phyloP scores from a whole-genome alignment of 2,329 filamentous ascomycete genomes.

The Westerdykella ornata region DNA sequence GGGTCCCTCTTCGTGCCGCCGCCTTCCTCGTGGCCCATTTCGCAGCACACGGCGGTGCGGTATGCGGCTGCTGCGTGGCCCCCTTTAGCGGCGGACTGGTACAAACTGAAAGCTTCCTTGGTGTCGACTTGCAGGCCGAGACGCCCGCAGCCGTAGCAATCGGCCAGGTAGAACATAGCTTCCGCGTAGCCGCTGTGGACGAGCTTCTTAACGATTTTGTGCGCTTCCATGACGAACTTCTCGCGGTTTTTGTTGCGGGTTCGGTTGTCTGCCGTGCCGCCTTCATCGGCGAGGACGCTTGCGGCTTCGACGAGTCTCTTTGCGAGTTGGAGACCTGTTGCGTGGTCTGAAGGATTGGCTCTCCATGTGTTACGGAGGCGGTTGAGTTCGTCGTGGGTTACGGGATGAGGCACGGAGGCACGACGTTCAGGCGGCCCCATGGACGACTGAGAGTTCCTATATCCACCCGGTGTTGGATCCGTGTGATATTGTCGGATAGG shows the following conservation, averaged over 20 bases:
- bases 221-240: slow-evolving; percentile 74
- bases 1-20: slow-evolving; percentile 88
- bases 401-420: slow-evolving; percentile 43
- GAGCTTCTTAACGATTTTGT: slow-evolving; percentile 88
- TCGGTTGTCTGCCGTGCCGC: slow-evolving; percentile 62
- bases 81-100: slow-evolving; percentile 86
- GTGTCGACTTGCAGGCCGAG: slow-evolving; percentile 74
- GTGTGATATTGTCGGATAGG: slow-evolving; percentile 50
- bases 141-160: slow-evolving; percentile 75
- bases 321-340: slow-evolving; percentile 64
- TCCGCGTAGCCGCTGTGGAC: slow-evolving; percentile 65
- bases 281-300: slow-evolving; percentile 69
- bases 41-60: slow-evolving; percentile 91
- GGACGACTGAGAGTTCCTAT: slow-evolving; percentile 17
- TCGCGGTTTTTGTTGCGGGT: slow-evolving; percentile 62
- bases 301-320: slow-evolving; percentile 84
- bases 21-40: slow-evolving; percentile 89
- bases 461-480: slow-evolving; percentile 35
- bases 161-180: slow-evolving; percentile 90
- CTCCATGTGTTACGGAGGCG: slow-evolving; percentile 63
- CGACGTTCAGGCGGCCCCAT: slow-evolving; percentile 13
- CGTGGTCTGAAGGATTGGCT: slow-evolving; percentile 64
- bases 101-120: slow-evolving; percentile 88
- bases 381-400: slow-evolving; percentile 75
- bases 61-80: slow-evolving; percentile 85